Base-by-base conservation (phyloP, 768 basidiomycete genomes). In the Scleroderma citrinum region DNA sequence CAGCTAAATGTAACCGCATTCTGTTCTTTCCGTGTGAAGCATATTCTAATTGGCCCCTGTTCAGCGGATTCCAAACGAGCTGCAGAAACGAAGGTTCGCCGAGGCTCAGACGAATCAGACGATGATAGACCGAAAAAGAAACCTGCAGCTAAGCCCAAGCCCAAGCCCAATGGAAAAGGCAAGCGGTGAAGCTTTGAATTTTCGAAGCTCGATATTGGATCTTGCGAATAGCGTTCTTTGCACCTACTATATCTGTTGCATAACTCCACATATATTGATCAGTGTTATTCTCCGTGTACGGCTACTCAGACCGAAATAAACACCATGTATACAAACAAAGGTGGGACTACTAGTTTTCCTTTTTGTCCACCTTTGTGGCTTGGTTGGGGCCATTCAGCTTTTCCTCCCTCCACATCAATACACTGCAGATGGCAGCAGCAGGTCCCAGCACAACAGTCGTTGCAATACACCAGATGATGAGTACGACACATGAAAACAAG, bases 1-100 rank as follows among this genome's bases (percentile, higher is more conserved):
- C 93, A 7, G 90, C 90, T 7, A 87, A 87, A 76, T 87, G 83
- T 89, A 60, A 58, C 74, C 17, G 1, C 17, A 0, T 46, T 8
- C n/a, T 4, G n/a, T 21, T 38, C 5, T 13, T n/a, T 37, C 46
- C 19, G 7, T 35, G n/a, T 10, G 13, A 7, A 19, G 30, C 11
- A 45, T 48, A 3, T n/a, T n/a, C 13, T 46, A 14, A 53, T 40
- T 21, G 42, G 14, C 19, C 21, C 23, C 10, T 14, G 32, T 48
- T 7, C 44, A 79, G 78, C 77, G 49, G 78, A 81, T 56, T 71
- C 71, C 49, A 80, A 75, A 56, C 73, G 75, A 41, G 70, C 66
- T 21, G 61, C 63, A 0, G 78, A 69, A 34, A 66, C 54, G 26
- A 69, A 62, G 32, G 66, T 63, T 49, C 68, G 68, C 8, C 66